phyloP scores from a whole-genome alignment of 2,329 filamentous ascomycete species.

The Apiospora malaysiana region DNA sequence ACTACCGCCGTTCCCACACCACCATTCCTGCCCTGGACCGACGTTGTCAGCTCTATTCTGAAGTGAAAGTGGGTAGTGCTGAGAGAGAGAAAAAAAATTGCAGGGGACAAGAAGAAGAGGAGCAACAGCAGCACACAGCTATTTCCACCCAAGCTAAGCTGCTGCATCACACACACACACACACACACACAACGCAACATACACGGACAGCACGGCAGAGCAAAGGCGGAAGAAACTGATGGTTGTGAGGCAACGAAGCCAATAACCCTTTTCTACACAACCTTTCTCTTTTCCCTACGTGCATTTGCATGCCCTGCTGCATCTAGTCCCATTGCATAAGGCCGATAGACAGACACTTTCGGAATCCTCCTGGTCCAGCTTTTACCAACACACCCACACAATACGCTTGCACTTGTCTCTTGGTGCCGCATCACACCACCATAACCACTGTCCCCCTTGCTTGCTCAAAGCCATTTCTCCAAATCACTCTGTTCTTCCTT shows the following conservation, averaged over 20 bases:
- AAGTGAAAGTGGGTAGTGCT: slow-evolving; percentile 9
- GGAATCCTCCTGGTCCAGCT: not conserved
- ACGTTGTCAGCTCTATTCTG: not conserved
- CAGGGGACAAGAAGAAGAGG: slow-evolving; percentile 15
- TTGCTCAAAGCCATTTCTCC: slow-evolving; percentile 6
- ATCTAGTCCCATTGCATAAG: slow-evolving; percentile 12
- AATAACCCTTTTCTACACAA: not conserved
- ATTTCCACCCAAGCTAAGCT: not conserved
- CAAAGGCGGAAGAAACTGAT: not conserved
- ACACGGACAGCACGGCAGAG: not conserved
- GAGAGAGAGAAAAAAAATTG: not conserved
- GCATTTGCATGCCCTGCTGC: not conserved
- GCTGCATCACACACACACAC: not conserved
- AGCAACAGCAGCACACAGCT: not conserved
- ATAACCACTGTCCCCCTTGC: not conserved
- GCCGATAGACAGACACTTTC: not conserved
- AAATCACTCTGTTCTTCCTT: not conserved
- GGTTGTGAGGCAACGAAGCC: slow-evolving; percentile 5
- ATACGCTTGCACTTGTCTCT: not conserved
- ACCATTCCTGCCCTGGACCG: not conserved
- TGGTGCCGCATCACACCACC: slow-evolving; percentile 3
- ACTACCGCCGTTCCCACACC: slow-evolving; percentile 4
- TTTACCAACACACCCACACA: slow-evolving; percentile 3
- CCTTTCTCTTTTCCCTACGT: slow-evolving; percentile 9
- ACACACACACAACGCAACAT: not conserved